Conservation (phyloP, 176 grass and related monocot species). For the Pharus latifolius region DNA sequence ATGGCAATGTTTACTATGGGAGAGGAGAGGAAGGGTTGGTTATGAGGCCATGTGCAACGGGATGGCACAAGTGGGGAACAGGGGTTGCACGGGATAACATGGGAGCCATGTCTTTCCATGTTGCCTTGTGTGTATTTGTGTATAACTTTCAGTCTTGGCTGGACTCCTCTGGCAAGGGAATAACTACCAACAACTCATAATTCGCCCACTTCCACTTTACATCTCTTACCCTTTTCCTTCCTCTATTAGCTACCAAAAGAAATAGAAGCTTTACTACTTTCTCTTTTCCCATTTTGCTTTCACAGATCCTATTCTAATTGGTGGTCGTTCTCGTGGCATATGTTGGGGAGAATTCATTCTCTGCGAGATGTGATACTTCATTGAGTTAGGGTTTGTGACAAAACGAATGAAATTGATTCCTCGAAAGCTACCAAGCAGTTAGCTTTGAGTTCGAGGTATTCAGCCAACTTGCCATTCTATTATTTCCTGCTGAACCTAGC, state of each 20-base stretch:
- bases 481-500: constrained; percentile 1
- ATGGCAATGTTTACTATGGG: constrained; percentile 39
- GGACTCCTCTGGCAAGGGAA: constrained; percentile 58
- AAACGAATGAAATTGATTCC: constrained; percentile 18
- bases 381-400: constrained; percentile 16
- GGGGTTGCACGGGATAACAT: constrained; percentile 69
- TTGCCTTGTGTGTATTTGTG: constrained; percentile 56
- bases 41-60: constrained; percentile 76
- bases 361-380: background rate
- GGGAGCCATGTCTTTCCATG: constrained; percentile 66
- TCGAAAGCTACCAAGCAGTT: constrained; percentile 20
- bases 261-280: constrained; percentile 36
- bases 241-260: constrained; percentile 23
- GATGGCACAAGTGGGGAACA: constrained; percentile 69
- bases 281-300: constrained; percentile 22
- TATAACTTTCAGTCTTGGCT: constrained; percentile 66
- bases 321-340: constrained; percentile 6
- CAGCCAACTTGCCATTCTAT: background rate
- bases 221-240: constrained; percentile 35
- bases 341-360: constrained; percentile 17
- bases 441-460: constrained; percentile 12
- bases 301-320: constrained; percentile 17
- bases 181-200: constrained; percentile 32
- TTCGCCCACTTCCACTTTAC: constrained; percentile 23
- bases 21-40: constrained; percentile 24